phyloP scores from a whole-genome alignment of 2,329 filamentous ascomycete genomes.

The Myotisia sp. region DNA sequence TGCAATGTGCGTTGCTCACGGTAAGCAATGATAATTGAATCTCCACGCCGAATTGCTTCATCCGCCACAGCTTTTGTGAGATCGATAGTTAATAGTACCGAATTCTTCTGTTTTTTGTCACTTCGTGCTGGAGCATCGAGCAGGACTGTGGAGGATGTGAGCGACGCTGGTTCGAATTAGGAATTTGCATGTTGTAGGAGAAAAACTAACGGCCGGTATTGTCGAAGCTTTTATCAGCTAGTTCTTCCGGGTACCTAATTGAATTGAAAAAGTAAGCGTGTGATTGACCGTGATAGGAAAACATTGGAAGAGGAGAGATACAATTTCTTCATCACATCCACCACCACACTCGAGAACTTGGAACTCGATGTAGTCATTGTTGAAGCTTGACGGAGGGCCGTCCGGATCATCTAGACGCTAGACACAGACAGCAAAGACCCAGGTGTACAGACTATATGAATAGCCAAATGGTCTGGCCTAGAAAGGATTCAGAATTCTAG shows the following conservation, averaged over 20 bases:
- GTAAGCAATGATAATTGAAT: slow-evolving; percentile 75
- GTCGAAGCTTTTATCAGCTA: slow-evolving; percentile 85
- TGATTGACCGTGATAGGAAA: neutral
- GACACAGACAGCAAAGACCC: too few species aligned
- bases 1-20: slow-evolving; percentile 42
- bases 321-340: slow-evolving; percentile 66
- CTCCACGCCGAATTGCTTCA: slow-evolving; percentile 66
- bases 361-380: slow-evolving; percentile 27
- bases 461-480: too few species aligned
- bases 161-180: neutral
- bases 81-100: slow-evolving; percentile 73
- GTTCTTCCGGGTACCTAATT: slow-evolving; percentile 66
- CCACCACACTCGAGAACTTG: slow-evolving; percentile 54
- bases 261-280: slow-evolving; percentile 7
- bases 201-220: slow-evolving; percentile 61
- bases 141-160: slow-evolving; percentile 38
- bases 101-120: slow-evolving; percentile 45
- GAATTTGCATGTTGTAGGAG: neutral
- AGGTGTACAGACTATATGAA: too few species aligned
- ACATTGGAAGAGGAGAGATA: slow-evolving; percentile 32
- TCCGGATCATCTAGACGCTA: slow-evolving; percentile 12
- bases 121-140: slow-evolving; percentile 53
- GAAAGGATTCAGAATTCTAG: too few species aligned
- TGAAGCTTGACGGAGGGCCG: slow-evolving; percentile 6
- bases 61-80: slow-evolving; percentile 77